Conservation (phyloP, 768 basidiomycete species). For the Rhodocollybia butyracea region DNA sequence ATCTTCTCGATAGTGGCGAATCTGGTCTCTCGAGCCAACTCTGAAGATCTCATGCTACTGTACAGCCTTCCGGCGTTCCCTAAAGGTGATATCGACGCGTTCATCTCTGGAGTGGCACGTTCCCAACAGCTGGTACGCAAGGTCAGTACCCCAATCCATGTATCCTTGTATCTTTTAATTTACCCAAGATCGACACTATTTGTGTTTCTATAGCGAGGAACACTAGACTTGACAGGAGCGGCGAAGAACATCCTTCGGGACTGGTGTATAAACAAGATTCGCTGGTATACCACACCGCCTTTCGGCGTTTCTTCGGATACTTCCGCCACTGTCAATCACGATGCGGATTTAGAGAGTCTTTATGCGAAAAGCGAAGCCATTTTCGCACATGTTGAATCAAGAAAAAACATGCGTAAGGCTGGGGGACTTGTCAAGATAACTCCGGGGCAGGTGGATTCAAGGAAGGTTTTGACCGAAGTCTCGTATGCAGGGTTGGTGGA, state of each 20-base stretch:
- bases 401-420: constrained; percentile 67
- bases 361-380: constrained; percentile 48
- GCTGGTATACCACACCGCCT: constrained; percentile 65
- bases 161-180: constrained; percentile 4
- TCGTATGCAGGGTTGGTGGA: constrained; percentile 42
- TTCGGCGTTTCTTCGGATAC: constrained; percentile 13
- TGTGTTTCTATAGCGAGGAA: constrained; percentile 52
- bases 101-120: constrained; percentile 76
- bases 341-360: constrained; percentile 21
- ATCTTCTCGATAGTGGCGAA: constrained; percentile 47
- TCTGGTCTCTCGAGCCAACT: constrained; percentile 63
- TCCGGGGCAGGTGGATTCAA: constrained; percentile 16
- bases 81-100: constrained; percentile 62
- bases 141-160: constrained; percentile 34
- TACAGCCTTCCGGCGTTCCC: constrained; percentile 82
- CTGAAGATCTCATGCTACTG: constrained; percentile 86
- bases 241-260: constrained; percentile 80
- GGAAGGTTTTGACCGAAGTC: constrained; percentile 36
- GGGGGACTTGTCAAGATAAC: constrained; percentile 57
- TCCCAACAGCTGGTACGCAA: constrained; percentile 74
- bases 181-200: background rate
- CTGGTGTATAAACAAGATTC: constrained; percentile 75
- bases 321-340: constrained; percentile 3
- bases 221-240: constrained; percentile 68
- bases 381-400: constrained; percentile 42